Evolutionary conservation across 225 moss, liverwort and hornwort genomes (phyloP).

Genomic region (Pleurozium schreberi): DNA sequence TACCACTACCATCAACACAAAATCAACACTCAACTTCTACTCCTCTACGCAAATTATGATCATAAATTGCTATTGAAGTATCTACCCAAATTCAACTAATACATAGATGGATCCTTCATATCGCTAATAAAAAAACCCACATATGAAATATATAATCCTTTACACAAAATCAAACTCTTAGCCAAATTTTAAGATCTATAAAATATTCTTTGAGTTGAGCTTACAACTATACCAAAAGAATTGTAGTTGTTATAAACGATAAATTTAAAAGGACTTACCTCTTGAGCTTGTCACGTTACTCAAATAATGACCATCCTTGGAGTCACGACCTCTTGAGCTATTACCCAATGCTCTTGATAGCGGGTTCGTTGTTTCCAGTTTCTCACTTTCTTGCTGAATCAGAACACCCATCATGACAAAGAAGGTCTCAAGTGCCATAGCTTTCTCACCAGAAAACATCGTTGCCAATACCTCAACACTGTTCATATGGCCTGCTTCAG

Average conservation of each 20-base stretch:
- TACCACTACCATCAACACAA: background rate
- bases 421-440: slow-evolving; percentile 74
- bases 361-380: slow-evolving; percentile 19
- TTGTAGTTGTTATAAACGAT: too few species aligned
- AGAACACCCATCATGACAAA: slow-evolving; percentile 75
- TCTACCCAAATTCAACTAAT: background rate
- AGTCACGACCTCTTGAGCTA: background rate
- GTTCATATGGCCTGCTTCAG: background rate
- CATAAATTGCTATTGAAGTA: background rate
- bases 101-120: background rate
- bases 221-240: too few species aligned
- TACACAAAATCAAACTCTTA: background rate
- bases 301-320: background rate
- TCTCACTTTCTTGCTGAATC: slow-evolving; percentile 72
- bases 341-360: background rate
- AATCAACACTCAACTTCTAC: background rate
- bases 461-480: slow-evolving; percentile 38
- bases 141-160: too few species aligned
- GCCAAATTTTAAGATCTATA: background rate
- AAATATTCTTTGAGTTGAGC: too few species aligned
- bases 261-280: background rate
- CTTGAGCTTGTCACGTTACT: background rate
- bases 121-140: too few species aligned
- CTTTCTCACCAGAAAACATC: slow-evolving; percentile 51
- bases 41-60: background rate